Conservation (phyloP, 257 asterid genomes). For the Hygrophila difformis region DNA sequence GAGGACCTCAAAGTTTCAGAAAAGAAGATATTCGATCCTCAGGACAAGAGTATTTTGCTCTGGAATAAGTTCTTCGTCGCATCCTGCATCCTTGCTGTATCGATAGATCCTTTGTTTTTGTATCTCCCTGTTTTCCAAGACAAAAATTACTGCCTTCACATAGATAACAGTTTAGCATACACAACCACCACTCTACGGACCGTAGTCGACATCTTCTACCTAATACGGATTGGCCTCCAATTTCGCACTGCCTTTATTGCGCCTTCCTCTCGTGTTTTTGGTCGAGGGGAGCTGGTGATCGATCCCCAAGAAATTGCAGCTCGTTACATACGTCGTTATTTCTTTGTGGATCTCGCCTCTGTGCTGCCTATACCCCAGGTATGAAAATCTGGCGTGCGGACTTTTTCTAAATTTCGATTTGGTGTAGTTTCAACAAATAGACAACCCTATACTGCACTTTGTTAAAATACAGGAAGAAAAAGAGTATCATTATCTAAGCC, state of each 20-base stretch:
- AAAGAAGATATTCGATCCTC: conserved; percentile 79
- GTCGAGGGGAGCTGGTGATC: conserved; percentile 95
- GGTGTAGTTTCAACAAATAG: too few species aligned
- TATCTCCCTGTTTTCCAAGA: conserved; percentile 73
- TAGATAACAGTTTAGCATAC: conserved; percentile 57
- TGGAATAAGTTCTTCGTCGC: conserved; percentile 82
- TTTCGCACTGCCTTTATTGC: conserved; percentile 95
- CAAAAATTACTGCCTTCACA: conserved; percentile 73
- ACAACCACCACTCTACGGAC: conserved; percentile 68
- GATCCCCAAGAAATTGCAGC: conserved; percentile 79
- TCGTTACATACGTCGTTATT: conserved; percentile 72
- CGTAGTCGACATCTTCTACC: conserved; percentile 53
- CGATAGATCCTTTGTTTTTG: conserved; percentile 84
- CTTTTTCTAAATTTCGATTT: too few species aligned
- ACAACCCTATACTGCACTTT: too few species aligned
- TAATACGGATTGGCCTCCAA: conserved; percentile 68
- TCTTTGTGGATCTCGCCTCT: conserved; percentile 72
- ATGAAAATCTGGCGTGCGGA: too few species aligned
- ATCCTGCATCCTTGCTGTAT: conserved; percentile 76
- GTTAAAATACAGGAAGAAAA: too few species aligned
- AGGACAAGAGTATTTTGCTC: conserved; percentile 76
- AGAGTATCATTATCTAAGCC: too few species aligned
- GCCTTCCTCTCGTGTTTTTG: conserved; percentile 98
- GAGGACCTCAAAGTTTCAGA: conserved; percentile 82
- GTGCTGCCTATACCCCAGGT: conserved; percentile 98